Base-by-base conservation (phyloP, 192 early-diverging fungal genomes). In the Backusella tuberculispora region DNA sequence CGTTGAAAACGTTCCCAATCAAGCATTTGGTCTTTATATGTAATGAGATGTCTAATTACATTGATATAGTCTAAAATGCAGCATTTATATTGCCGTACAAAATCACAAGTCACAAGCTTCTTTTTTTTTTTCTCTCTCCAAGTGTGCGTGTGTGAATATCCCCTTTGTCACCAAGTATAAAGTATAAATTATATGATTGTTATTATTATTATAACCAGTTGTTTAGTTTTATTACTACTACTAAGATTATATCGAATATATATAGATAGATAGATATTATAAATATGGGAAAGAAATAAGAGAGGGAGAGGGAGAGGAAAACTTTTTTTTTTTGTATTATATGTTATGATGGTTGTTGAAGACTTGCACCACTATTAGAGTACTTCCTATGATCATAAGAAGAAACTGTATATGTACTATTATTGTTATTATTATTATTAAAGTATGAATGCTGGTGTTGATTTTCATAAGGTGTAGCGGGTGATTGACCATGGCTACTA, bases 391-490 rank as follows among this genome's bases (percentile, higher is more conserved):
- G 13, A 37, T 21, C n/a, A 53, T 9, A 9, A 46, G 45, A 46
- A 38, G 63, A 15, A 38, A 15, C 63, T 34, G 24, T 38, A 26
- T 60, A 60, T 60, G 21, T 60, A 26, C 53, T 60, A 60, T 60
- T 19, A 60, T 60, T 24, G 26, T 60, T 26, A 60, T 19, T 15
- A 56, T 56, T 21, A 21, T 56, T 60, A 60, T 60, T 60, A 26
- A 60, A 60, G 26, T 60, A 60, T 8, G 63, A 38, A 29, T 29
- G 37, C 37, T 65, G 63, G 1, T 29, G 53, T 8, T 26, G 71
- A 13, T 19, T n/a, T 24, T 63, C 72, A 38, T 73, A 73, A 41
- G 72, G 72, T 46, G 72, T 73, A 44, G 72, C 56, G 19, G 72
- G 71, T 7, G 71, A 73, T 8, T 38, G 66, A n/a, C 6, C 15